Evolutionary conservation across 1,284 basidiomycete species (phyloP).

Genomic region (Cryptococcus amylolentus): DNA sequence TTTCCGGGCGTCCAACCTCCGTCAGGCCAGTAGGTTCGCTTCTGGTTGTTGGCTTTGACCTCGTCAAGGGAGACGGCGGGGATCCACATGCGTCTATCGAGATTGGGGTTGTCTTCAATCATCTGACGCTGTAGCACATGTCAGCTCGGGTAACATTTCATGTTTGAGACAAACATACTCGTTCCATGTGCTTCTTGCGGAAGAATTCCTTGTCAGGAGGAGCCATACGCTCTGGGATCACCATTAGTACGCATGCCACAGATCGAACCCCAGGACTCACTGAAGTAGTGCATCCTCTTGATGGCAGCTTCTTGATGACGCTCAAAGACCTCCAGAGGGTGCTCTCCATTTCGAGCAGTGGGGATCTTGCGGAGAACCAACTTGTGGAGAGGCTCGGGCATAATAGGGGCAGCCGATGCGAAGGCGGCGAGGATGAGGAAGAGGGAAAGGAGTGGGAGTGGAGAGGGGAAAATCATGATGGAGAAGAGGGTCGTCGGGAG

Average conservation of each 20-base stretch:
- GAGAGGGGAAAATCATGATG: not conserved
- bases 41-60: conserved; percentile 1
- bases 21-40: conserved; percentile 5
- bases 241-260: not conserved
- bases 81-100: conserved; percentile 6
- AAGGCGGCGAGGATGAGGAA: not conserved
- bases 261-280: not conserved
- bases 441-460: not conserved
- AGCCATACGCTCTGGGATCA: conserved; percentile 1
- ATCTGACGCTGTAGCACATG: not conserved
- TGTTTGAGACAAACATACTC: not conserved
- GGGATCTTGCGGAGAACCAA: conserved; percentile 6
- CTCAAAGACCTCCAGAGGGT: conserved; percentile 8
- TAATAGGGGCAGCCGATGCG: not conserved
- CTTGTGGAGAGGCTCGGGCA: not conserved
- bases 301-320: conserved; percentile 10
- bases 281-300: conserved; percentile 6
- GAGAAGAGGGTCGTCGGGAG: not conserved
- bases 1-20: not conserved
- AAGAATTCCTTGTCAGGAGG: conserved; percentile 5
- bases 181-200: not conserved
- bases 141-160: not conserved
- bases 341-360: conserved; percentile 5
- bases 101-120: conserved; percentile 3
- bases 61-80: not conserved